Conservation (phyloP, 2,329 filamentous ascomycete genomes). For the Incumbomyces lentus region DNA sequence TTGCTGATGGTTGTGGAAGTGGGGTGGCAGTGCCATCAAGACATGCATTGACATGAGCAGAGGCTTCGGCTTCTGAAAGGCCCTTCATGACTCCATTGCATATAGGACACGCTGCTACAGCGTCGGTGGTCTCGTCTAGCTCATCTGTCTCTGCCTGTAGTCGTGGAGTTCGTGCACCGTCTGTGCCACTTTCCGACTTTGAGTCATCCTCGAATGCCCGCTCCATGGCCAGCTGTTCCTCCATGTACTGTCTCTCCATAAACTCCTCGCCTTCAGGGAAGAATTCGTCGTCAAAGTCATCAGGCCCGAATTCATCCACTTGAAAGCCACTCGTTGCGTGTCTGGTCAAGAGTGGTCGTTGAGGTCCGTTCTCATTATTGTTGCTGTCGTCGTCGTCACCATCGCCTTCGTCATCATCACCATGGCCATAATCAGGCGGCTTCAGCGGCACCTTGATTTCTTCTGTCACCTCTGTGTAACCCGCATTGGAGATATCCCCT, state of each 20-base stretch:
- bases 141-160: slow-evolving; percentile 9
- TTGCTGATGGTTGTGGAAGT: slow-evolving; percentile 27
- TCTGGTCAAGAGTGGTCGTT: slow-evolving; percentile 37
- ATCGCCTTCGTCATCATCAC: neutral
- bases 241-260: slow-evolving; percentile 60
- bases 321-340: slow-evolving; percentile 34
- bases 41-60: slow-evolving; percentile 83
- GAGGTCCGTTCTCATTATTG: too few species aligned
- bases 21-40: slow-evolving; percentile 69
- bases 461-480: slow-evolving; percentile 3
- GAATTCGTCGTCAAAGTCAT: slow-evolving; percentile 49
- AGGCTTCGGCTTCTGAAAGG: slow-evolving; percentile 50
- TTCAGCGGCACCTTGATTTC: slow-evolving; percentile 17
- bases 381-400: too few species aligned
- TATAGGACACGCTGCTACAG: slow-evolving; percentile 56
- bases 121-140: slow-evolving; percentile 10
- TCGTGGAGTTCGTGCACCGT: slow-evolving; percentile 14
- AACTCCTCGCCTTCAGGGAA: slow-evolving; percentile 54
- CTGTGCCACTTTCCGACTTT: slow-evolving; percentile 35
- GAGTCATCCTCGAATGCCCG: slow-evolving; percentile 40
- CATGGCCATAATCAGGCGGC: slow-evolving; percentile 8
- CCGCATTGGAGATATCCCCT: neutral
- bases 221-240: slow-evolving; percentile 52
- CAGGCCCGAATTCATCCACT: slow-evolving; percentile 11
- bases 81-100: slow-evolving; percentile 58